phyloP scores from a whole-genome alignment of 2,329 filamentous ascomycete genomes.

The Botrytis sinoallii region DNA sequence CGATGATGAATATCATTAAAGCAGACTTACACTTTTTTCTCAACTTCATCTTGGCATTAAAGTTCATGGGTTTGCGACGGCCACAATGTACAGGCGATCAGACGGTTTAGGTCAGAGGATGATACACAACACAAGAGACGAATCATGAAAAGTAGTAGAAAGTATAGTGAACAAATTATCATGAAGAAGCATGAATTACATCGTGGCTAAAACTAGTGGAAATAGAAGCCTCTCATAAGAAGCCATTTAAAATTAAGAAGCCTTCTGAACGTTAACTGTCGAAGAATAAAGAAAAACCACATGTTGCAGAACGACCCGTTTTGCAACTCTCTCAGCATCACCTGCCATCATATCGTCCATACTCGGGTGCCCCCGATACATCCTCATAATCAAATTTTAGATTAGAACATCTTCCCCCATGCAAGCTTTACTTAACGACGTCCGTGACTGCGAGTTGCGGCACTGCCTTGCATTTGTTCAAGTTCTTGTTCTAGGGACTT shows the following conservation, averaged over 20 bases:
- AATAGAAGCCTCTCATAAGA: constrained; percentile 28
- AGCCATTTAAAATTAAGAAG: constrained; percentile 24
- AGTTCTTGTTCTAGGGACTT: constrained; percentile 90
- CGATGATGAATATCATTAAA: not conserved
- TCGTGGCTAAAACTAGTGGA: constrained; percentile 37
- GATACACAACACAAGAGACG: not conserved
- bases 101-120: not conserved
- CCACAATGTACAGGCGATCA: not conserved
- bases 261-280: constrained; percentile 22
- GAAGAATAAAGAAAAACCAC: constrained; percentile 28
- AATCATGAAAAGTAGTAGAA: not conserved
- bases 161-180: constrained; percentile 13
- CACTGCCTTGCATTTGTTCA: constrained; percentile 86
- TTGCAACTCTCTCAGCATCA: constrained; percentile 34
- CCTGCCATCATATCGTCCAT: constrained; percentile 24
- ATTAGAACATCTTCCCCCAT: constrained; percentile 4
- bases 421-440: constrained; percentile 62
- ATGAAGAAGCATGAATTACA: constrained; percentile 38
- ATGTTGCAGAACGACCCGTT: constrained; percentile 27
- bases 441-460: constrained; percentile 79
- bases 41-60: not conserved
- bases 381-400: constrained; percentile 19
- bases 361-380: constrained; percentile 13
- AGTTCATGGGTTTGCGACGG: not conserved
- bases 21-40: not conserved